Evolutionary conservation across 805 yeast species (phyloP), one percentile per base, ranked within the genome.

Genomic region (Wickerhamiella hasegawae): DNA sequence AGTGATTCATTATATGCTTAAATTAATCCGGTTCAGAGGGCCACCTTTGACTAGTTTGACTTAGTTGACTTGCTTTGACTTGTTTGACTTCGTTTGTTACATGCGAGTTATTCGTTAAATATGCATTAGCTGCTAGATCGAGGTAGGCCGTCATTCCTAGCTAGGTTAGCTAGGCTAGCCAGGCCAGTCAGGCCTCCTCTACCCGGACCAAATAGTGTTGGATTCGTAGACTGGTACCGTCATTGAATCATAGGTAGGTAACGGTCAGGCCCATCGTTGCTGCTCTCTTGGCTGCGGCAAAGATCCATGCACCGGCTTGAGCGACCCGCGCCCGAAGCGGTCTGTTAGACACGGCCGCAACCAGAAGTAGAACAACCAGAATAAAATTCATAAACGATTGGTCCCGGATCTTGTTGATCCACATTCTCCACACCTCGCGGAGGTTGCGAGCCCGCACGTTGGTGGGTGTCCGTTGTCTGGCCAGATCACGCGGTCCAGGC

Each of bases 231-330:
- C n/a, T n/a, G n/a, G n/a, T n/a, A n/a, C n/a, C n/a, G n/a, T n/a
- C n/a, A n/a, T n/a, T 14, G n/a, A n/a, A 5, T 14, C 12, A 36
- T 19, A 36, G 31, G 17, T 36, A 36, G 8, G 38, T 36, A 2
- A 36, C 38, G 14, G 35, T 31, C 23, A 36, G 18, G 16, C 34
- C 38, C 38, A 36, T 36, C 14, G 19, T 27, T 9, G 20, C 27
- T 11, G 38, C 35, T 6, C 31, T 28, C 25, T 22, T 26, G 28
- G 35, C 35, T 3, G 34, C 28, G 10, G 18, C 18, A 28, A 28
- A 31, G 4, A 36, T 19, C 34, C 34, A 36, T 19, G 21, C 21
- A 19, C 35, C 32, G 22, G 28, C 31, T 4, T 28, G 32, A 4
- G 26, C 27, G 14, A 32, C 15, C 9, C 26, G 17, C 15, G 18